Conservation (phyloP, 495 filamentous ascomycete species). For the Tuber brumale region DNA sequence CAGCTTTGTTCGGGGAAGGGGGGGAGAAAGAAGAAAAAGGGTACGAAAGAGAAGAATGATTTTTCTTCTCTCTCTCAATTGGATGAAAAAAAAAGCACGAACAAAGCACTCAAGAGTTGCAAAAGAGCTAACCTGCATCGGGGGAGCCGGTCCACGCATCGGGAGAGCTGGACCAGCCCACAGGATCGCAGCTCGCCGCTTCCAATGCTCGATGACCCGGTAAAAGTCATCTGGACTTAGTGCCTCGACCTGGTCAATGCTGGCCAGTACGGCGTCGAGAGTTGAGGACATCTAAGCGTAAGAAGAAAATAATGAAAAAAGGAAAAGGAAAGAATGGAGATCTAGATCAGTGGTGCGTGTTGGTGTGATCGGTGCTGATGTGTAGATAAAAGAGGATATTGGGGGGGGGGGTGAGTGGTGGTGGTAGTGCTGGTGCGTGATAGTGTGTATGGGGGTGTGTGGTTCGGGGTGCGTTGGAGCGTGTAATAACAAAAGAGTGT, state of each 20-base stretch:
- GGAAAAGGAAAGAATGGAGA: constrained; percentile 1
- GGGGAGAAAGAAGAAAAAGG: neutral
- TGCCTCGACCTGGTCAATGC: constrained; percentile 36
- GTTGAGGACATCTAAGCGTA: constrained; percentile 33
- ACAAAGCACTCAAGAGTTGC: constrained; percentile 5
- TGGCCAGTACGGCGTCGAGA: constrained; percentile 33
- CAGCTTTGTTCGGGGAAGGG: neutral
- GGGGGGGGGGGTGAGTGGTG: neutral
- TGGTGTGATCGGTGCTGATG: neutral
- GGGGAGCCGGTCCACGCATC: constrained; percentile 35
- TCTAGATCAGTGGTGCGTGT: neutral
- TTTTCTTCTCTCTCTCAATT: neutral
- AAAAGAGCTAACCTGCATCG: constrained; percentile 20
- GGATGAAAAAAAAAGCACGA: constrained; percentile 1
- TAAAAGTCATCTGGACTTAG: constrained; percentile 34
- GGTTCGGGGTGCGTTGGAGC: neutral
- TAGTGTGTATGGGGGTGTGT: neutral
- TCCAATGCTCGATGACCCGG: constrained; percentile 37
- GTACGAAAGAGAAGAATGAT: neutral
- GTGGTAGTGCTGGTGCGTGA: neutral
- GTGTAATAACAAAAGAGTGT: constrained; percentile 4
- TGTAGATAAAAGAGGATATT: neutral
- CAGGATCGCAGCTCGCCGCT: constrained; percentile 36
- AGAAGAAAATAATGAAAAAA: neutral
- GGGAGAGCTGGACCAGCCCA: constrained; percentile 33